Evolutionary conservation across 495 filamentous ascomycete genomes (phyloP), one percentile per base, ranked within the genome.

Genomic region (Penicillium silybi): DNA sequence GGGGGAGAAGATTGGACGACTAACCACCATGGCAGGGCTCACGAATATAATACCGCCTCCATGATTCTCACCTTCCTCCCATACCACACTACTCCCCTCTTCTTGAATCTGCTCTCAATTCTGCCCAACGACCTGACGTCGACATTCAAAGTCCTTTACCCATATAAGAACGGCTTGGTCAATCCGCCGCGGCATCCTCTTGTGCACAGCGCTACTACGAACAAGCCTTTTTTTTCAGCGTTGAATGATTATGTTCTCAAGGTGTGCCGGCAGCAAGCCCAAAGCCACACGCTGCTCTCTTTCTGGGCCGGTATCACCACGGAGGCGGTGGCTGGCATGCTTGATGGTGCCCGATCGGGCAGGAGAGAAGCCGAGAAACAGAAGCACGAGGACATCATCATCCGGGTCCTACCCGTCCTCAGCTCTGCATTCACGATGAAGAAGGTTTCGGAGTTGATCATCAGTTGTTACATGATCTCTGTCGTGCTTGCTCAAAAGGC

Each of bases 51-150:
- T 63, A 92, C 90, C 0, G 73, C 79, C 1, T 81, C 77, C 40
- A 72, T 93, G 16, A 70, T 97, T n/a, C 74, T 92, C 42, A 90
- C 90, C 8, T 96, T 97, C 66, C 76, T 99, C 13, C 93, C 95
- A 3, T 97, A 95, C 61, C 90, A 97, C 62, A 84, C 84, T 0
- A 85, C 86, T 16, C 87, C 85, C 3, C 79, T 89, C 2, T 95
- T 97, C 63, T 67, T 85, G 7, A 88, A 88, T 3, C 72, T 97
- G 3, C 75, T 99, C 6, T 86, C 89, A 1, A 89, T 96, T 50
- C 66, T 99, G 13, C 89, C 95, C 0, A 66, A 76, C 8, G 78
- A 82, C 22, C 69, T 95, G 7, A 83, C 89, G 0, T 70, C 80
- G 20, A 81, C 86, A n/a, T 89, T 95, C 66, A 82, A 82, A 59